Percentiles rank a stretch among this genome's conserved stretches.
These are phyloP conservation scores for Hawksworthiomyces lignivorus DNA, from an alignment of 2,329 filamentous ascomycete species.

Conservation along the genomic window DNA sequence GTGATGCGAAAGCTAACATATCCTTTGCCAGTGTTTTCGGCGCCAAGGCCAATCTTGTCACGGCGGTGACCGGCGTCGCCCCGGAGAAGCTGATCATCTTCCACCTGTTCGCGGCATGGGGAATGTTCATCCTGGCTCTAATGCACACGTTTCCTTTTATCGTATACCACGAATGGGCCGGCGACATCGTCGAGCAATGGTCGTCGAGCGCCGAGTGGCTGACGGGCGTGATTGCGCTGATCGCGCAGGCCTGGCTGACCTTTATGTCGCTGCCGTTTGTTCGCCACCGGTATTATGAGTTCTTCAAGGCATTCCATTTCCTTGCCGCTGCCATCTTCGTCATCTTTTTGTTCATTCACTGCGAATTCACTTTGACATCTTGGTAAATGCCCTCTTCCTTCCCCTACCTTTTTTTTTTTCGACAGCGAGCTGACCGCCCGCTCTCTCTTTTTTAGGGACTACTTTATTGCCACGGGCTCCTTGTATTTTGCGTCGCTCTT, in stretches of 20 bases:
- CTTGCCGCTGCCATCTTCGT: slow-evolving; percentile 45
- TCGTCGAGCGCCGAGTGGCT: slow-evolving; percentile 40
- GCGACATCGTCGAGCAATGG: slow-evolving; percentile 40
- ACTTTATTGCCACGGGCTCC: slow-evolving; percentile 49
- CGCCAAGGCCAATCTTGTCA: slow-evolving; percentile 49
- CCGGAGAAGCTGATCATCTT: slow-evolving; percentile 52
- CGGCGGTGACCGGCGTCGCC: slow-evolving; percentile 44
- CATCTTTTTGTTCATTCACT: slow-evolving; percentile 54
- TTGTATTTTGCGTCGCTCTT: slow-evolving; percentile 42
- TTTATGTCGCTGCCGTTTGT: slow-evolving; percentile 43
- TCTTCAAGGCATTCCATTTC: slow-evolving; percentile 52
- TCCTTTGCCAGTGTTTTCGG: slow-evolving; percentile 26
- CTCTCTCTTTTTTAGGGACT: too few species aligned
- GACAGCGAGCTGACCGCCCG: too few species aligned
- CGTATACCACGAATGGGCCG: slow-evolving; percentile 39
- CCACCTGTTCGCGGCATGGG: slow-evolving; percentile 46
- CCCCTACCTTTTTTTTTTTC: too few species aligned
- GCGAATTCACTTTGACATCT: slow-evolving; percentile 45
- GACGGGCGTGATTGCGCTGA: slow-evolving; percentile 46
- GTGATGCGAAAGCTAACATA: slow-evolving; percentile 21
- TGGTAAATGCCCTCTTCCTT: slow-evolving; percentile 29
- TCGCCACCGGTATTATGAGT: slow-evolving; percentile 47
- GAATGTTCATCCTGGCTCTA: slow-evolving; percentile 48
- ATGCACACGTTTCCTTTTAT: slow-evolving; percentile 55
- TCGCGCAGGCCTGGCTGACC: slow-evolving; percentile 48